These are phyloP conservation scores for Pythium oligandrum DNA, from an alignment of 352 stramenopile genomes.

Conservation along the genomic window DNA sequence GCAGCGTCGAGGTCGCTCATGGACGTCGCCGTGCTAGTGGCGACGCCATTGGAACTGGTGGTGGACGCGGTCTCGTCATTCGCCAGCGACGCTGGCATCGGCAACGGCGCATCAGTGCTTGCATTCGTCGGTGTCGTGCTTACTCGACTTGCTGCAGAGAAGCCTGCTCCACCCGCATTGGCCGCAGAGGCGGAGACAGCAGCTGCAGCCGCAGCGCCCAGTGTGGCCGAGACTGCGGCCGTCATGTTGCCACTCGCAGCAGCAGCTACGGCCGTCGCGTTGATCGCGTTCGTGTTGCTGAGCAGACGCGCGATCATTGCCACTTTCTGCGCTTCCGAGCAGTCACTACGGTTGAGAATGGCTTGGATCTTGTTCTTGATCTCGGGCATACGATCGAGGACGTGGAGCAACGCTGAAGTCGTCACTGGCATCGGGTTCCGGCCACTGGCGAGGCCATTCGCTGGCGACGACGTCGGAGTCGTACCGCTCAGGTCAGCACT, in stretches of 20 bases:
- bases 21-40: no score
- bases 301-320: slow-evolving; percentile 82
- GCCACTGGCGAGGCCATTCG: slow-evolving; percentile 4
- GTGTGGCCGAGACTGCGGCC: slow-evolving; percentile 20
- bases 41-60: no score
- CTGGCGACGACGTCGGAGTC: slow-evolving; percentile 21
- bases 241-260: slow-evolving; percentile 19
- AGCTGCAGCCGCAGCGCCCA: slow-evolving; percentile 3
- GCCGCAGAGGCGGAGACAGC: not conserved
- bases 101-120: slow-evolving; percentile 16
- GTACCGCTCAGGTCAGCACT: slow-evolving; percentile 29
- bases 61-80: not conserved
- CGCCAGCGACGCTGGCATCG: slow-evolving; percentile 18
- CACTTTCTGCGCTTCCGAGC: slow-evolving; percentile 85
- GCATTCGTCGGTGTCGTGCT: not conserved
- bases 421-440: slow-evolving; percentile 54
- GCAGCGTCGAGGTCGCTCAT: no score
- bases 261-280: slow-evolving; percentile 20
- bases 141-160: not conserved
- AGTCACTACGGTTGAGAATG: slow-evolving; percentile 79
- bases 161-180: not conserved
- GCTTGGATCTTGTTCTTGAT: slow-evolving; percentile 90
- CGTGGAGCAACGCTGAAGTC: slow-evolving; percentile 72
- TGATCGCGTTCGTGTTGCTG: slow-evolving; percentile 83
- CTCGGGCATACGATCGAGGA: slow-evolving; percentile 83